phyloP scores from a whole-genome alignment of 352 stramenopile species.

The Globisporangium radiosum region DNA sequence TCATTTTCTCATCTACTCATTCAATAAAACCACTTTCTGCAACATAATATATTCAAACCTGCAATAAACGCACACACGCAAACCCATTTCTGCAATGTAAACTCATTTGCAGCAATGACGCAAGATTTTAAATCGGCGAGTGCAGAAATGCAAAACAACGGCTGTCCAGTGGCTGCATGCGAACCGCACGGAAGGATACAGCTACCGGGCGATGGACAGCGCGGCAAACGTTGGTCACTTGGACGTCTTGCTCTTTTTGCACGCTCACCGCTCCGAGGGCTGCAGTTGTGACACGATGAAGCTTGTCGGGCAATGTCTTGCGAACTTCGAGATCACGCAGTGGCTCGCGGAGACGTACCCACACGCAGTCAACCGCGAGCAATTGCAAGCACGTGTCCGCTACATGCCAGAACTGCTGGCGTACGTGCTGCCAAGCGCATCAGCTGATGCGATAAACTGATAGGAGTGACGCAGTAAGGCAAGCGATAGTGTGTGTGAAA shows the following conservation, averaged over 20 bases:
- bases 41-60: too few relatives aligned
- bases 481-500: too few relatives aligned
- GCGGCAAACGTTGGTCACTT: constrained; percentile 10
- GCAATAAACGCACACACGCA: too few relatives aligned
- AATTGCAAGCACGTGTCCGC: not conserved
- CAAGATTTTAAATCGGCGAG: too few relatives aligned
- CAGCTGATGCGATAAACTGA: not conserved
- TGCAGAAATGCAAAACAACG: too few relatives aligned
- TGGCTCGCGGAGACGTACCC: not conserved
- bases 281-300: not conserved
- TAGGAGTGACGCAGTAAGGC: too few relatives aligned
- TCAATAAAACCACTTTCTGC: too few relatives aligned
- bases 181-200: not conserved
- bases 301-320: too few relatives aligned
- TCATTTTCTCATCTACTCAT: too few relatives aligned
- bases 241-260: not conserved
- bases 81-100: too few relatives aligned
- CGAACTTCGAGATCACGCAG: not conserved
- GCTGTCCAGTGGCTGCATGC: not conserved
- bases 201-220: too few relatives aligned
- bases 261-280: not conserved
- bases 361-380: not conserved
- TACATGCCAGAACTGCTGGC: not conserved
- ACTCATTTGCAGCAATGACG: too few relatives aligned
- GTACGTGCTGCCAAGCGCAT: not conserved